Base-by-base conservation (phyloP, 2,329 filamentous ascomycete genomes). In the Phyllosticta capitalensis region DNA sequence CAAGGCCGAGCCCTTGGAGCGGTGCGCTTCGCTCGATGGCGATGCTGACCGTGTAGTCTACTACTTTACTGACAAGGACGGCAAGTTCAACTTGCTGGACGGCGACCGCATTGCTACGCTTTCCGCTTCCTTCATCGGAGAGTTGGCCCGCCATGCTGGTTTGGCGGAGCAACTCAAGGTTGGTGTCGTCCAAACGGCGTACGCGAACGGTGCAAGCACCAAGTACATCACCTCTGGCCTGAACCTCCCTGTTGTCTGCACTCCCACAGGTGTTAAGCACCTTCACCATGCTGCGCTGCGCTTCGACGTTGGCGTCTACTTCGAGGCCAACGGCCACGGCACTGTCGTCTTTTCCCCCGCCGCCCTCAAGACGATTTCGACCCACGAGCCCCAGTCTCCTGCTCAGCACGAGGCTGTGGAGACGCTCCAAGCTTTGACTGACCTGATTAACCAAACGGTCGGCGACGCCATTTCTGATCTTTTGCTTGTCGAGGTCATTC, bases 371-470 rank as follows among this genome's bases (percentile, higher is more conserved):
- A 81, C 83, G 54, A 95, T 99, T 76, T 82, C 81, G 65, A 87
- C 84, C 67, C 87, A 88, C 62, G 83, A 90, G 70, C 92, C 94
- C 5, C 87, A 95, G 73, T 95, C 90, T 0, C 92, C 94, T 0
- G 92, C 90, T 6, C 92, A 97, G 74, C 89, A 92, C 71, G 88
- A 90, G 67, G 90, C 92, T 1, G 83, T 97, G 14, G 89, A 95
- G 59, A 91, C 87, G 9, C 85, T 99, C 0, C 81, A 83, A 57
- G 92, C 90, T 10, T 82, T 95, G 58, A 87, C 87, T 55, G 89
- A 96, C 67, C 82, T 99, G 64, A 95, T 99, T 79, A 99, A 99
- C 80, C 94, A 99, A 78, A 94, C 94, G 0, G 92, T 97, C 53
- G 94, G 94, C 57, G 94, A 99, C 71, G 94, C 94, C 53, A 83